Conservation (phyloP, 495 filamentous ascomycete genomes). For the Pyronema domesticum region DNA sequence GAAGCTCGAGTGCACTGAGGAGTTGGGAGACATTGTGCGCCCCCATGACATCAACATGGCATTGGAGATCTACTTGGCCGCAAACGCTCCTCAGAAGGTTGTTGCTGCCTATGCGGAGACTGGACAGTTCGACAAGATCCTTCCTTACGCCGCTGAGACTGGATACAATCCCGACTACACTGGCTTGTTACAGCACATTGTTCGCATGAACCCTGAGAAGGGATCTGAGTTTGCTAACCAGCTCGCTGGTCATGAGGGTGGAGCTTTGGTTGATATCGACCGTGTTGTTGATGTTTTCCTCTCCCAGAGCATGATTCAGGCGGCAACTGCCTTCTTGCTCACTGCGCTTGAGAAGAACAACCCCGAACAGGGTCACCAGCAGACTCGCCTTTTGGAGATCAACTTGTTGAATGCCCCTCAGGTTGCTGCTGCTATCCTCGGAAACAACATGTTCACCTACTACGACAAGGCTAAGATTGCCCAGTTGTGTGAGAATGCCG, state of each 20-base stretch:
- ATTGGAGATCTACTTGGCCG: slow-evolving; percentile 66
- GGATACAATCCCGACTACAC: slow-evolving; percentile 88
- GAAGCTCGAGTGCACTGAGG: slow-evolving; percentile 88
- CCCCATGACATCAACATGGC: slow-evolving; percentile 76
- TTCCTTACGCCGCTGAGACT: slow-evolving; percentile 66
- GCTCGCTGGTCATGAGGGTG: slow-evolving; percentile 69
- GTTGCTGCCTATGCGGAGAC: slow-evolving; percentile 89
- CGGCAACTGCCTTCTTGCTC: slow-evolving; percentile 89
- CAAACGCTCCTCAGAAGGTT: slow-evolving; percentile 77
- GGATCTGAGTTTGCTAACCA: slow-evolving; percentile 81
- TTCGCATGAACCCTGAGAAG: slow-evolving; percentile 82
- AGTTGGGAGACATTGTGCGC: slow-evolving; percentile 84
- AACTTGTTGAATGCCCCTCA: slow-evolving; percentile 91
- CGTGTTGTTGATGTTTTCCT: slow-evolving; percentile 95
- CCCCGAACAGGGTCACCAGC: slow-evolving; percentile 80
- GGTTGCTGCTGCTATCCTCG: slow-evolving; percentile 90
- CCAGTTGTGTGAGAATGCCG: slow-evolving; percentile 77
- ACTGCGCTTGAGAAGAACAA: slow-evolving; percentile 87
- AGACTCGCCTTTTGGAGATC: slow-evolving; percentile 94
- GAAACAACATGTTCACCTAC: slow-evolving; percentile 93
- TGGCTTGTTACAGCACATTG: slow-evolving; percentile 75
- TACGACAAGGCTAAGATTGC: slow-evolving; percentile 82
- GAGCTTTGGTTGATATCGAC: slow-evolving; percentile 77
- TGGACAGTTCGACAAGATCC: slow-evolving; percentile 87
- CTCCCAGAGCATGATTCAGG: slow-evolving; percentile 91